Evolutionary conservation across 805 yeast species (phyloP).

Genomic region (Metschnikowia matae): DNA sequence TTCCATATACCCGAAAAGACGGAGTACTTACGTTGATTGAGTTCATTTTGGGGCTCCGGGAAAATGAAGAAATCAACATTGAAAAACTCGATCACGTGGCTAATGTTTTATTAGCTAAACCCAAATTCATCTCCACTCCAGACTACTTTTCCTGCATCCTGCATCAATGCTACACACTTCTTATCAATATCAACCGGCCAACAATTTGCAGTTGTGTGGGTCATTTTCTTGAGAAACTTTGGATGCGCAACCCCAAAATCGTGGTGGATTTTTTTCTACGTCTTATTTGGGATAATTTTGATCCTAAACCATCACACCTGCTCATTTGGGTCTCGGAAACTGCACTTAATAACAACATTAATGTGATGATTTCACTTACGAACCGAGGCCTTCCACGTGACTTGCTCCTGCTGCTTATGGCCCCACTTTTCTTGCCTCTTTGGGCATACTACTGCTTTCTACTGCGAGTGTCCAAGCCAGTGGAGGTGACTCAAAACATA

Average conservation of each 20-base stretch:
- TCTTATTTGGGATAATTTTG: conserved; percentile 43
- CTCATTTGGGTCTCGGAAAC: conserved; percentile 41
- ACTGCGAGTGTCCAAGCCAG: conserved; percentile 25
- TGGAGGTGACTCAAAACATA: conserved; percentile 33
- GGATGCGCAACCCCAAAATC: conserved; percentile 45
- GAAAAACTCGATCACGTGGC: conserved; percentile 65
- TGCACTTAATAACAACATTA: conserved; percentile 56
- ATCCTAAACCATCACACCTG: conserved; percentile 24
- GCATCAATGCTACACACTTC: conserved; percentile 55
- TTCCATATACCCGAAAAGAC: conserved; percentile 53
- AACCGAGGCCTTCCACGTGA: conserved; percentile 33
- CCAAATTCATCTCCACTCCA: conserved; percentile 42
- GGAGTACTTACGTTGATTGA: conserved; percentile 78
- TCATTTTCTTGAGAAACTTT: conserved; percentile 51
- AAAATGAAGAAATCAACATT: conserved; percentile 62
- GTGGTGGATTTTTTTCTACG: conserved; percentile 57
- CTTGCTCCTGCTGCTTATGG: conserved; percentile 22
- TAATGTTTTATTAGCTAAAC: conserved; percentile 61
- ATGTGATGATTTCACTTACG: conserved; percentile 60
- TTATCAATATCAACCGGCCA: conserved; percentile 60
- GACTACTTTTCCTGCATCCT: conserved; percentile 60
- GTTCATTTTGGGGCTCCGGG: conserved; percentile 71
- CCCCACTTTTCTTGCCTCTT: conserved; percentile 30
- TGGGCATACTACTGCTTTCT: conserved; percentile 47
- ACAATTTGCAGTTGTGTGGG: conserved; percentile 53